Percentiles rank a stretch among this genome's conserved stretches.
Evolutionary conservation across 1,139 yeast species (phyloP).

Genomic region (Zygotorulaspora mrakii): DNA sequence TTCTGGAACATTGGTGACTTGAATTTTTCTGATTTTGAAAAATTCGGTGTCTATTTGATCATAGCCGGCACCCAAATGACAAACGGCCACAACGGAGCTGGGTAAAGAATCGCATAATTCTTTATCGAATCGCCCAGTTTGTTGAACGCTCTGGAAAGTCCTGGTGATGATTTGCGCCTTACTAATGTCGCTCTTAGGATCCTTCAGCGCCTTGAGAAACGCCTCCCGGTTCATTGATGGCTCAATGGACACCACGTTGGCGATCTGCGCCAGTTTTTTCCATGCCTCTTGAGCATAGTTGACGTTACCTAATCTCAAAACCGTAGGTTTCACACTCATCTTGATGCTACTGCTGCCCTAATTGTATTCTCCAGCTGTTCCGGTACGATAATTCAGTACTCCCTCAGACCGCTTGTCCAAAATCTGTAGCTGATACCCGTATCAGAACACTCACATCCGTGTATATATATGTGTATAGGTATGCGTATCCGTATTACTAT

Average conservation of each 20-base stretch:
- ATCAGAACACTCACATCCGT: too few species aligned
- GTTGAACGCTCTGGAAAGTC: constrained; percentile 45
- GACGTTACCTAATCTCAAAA: constrained; percentile 56
- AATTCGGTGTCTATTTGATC: constrained; percentile 66
- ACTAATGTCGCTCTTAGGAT: constrained; percentile 42
- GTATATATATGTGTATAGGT: too few species aligned
- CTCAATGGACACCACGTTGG: constrained; percentile 45
- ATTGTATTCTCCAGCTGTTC: too few species aligned
- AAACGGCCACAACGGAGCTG: constrained; percentile 53
- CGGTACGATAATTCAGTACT: too few species aligned
- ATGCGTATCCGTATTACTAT: too few species aligned
- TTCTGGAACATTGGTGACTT: constrained; percentile 67
- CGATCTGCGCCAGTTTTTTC: constrained; percentile 46
- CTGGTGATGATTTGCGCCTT: constrained; percentile 50
- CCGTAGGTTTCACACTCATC: constrained; percentile 45
- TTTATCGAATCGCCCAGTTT: constrained; percentile 73
- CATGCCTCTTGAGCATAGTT: constrained; percentile 55
- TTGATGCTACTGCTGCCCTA: too few species aligned
- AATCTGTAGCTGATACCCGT: too few species aligned
- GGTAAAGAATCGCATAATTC: constrained; percentile 66
- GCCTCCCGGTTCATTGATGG: constrained; percentile 49
- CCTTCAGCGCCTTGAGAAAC: constrained; percentile 47
- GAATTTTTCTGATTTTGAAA: constrained; percentile 44
- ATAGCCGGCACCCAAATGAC: constrained; percentile 92
- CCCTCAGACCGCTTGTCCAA: too few species aligned